These are phyloP conservation scores for Nepenthes alata DNA, from an alignment of 179 eudicot genomes.

Conservation along the genomic window DNA sequence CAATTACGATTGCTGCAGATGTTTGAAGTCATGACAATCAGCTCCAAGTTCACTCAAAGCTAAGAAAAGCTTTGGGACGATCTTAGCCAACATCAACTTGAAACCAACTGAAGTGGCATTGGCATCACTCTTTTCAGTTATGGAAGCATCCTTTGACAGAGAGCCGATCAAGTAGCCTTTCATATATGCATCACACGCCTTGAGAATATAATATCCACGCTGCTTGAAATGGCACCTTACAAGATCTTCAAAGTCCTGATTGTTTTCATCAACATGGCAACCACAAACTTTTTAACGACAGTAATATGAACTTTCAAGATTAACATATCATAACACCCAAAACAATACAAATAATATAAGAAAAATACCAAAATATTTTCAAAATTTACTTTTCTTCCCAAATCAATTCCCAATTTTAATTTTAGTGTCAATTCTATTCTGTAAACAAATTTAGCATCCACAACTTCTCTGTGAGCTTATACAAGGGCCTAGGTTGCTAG, in stretches of 20 bases:
- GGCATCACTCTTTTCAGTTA: conserved; percentile 36
- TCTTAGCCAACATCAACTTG: conserved; percentile 89
- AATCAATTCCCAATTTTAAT: too few species aligned
- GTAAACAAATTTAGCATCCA: too few species aligned
- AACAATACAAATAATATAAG: too few species aligned
- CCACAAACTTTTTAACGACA: background rate
- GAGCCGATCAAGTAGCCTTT: conserved; percentile 81
- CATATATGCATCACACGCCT: conserved; percentile 94
- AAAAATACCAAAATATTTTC: too few species aligned
- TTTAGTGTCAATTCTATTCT: too few species aligned
- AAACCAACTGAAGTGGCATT: conserved; percentile 89
- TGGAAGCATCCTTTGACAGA: conserved; percentile 62
- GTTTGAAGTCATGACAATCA: conserved; percentile 56
- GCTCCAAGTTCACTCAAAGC: conserved; percentile 60
- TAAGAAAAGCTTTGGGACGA: conserved; percentile 58
- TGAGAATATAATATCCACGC: conserved; percentile 75
- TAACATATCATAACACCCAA: too few species aligned
- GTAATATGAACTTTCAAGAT: too few species aligned
- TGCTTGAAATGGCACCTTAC: conserved; percentile 59
- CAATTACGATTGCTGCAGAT: conserved; percentile 29
- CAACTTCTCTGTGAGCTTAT: too few species aligned
- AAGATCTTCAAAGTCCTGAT: conserved; percentile 76
- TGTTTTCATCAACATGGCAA: conserved; percentile 1
- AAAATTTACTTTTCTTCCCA: too few species aligned
- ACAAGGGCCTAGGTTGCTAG: too few species aligned